Evolutionary conservation across 306 rosid genomes (phyloP), one percentile per base, ranked within the genome.

Genomic region (Prosopis cineraria): DNA sequence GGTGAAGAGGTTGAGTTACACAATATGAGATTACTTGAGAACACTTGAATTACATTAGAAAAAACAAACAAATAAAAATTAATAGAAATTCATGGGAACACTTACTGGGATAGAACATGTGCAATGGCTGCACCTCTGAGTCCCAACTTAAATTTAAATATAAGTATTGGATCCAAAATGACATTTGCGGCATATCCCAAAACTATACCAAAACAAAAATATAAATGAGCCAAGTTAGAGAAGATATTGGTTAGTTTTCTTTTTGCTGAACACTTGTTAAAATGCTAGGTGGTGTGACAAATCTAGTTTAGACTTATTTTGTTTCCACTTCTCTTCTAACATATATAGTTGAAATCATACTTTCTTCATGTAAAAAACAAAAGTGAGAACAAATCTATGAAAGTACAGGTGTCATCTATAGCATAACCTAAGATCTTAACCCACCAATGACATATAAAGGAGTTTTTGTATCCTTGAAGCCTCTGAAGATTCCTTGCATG

Each of bases 401-500:
- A 94, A 12, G 17, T 13, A 12, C 5, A 43, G 16, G 7, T 45
- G 52, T 4, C n/a, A 45, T 13, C n/a, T 7, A 17, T 6, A 6
- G 19, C 58, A 52, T 52, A 27, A 58, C 12, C 34, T 55, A 2
- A 20, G 33, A 66, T 25, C 10, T 11, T 13, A 39, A 39, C 71
- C 71, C 50, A 93, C 97, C 77, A 7, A 90, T 90, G 74, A 90
- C 95, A 82, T 88, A 92, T 78, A 94, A 78, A 65, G 98, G 98
- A 80, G 98, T 94, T 39, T 60, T 89, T n/a, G 98, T 90, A 75
- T 94, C 98, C 85, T 92, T 94, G 76, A 94, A 90, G 41, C 98
- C 98, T 87, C 98, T 72, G 74, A 92, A 94, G 72, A 94, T 87
- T 74, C 98, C 98, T 89, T 94, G 98, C 91, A 92, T 94, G 73